Percentiles rank a stretch among this genome's conserved stretches.
Evolutionary conservation across 1,139 yeast genomes (phyloP).

Genomic region (Groenewaldozyma auringiensis): DNA sequence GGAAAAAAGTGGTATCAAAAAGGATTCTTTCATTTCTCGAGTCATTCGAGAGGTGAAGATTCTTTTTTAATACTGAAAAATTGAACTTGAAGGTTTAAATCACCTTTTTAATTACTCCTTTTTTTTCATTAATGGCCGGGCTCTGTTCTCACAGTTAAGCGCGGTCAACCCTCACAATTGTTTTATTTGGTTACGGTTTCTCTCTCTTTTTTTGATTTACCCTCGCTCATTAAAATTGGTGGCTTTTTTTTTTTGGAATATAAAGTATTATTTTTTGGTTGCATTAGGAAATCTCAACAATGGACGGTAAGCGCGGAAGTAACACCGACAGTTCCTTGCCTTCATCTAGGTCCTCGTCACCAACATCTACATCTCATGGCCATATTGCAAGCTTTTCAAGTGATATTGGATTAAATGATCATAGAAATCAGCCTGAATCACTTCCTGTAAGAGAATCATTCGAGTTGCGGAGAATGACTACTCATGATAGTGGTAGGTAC

Average conservation of each 20-base stretch:
- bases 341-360: background rate
- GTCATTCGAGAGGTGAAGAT: background rate
- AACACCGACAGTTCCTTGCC: background rate
- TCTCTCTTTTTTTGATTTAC: no score
- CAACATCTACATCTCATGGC: slow-evolving; percentile 9
- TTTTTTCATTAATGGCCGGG: background rate
- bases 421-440: slow-evolving; percentile 28
- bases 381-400: background rate
- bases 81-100: no score
- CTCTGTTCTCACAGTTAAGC: background rate
- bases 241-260: no score
- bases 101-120: no score
- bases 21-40: background rate
- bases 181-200: background rate
- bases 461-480: slow-evolving; percentile 10
- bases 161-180: background rate
- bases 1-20: no score
- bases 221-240: no score
- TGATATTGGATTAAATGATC: slow-evolving; percentile 23
- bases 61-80: no score
- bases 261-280: no score
- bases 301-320: background rate
- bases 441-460: slow-evolving; percentile 22
- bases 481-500: slow-evolving; percentile 1
- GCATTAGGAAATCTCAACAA: background rate